Percentiles rank a stretch among this genome's conserved stretches.
These are phyloP conservation scores for Effrenium voratum DNA, from an alignment of 73 alveolate genomes.

Conservation along the genomic window DNA sequence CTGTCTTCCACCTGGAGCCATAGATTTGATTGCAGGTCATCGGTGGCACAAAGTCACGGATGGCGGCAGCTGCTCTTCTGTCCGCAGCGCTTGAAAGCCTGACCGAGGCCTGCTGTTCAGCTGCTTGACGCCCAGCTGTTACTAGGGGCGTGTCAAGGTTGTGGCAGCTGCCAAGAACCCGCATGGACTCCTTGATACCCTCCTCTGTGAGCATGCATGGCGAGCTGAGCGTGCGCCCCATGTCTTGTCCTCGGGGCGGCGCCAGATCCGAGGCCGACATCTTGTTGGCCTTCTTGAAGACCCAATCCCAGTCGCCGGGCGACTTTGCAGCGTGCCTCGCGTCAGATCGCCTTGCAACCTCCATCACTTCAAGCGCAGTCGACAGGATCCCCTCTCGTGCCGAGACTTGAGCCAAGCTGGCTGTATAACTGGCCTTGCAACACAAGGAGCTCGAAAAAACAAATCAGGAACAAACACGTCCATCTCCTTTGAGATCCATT, in stretches of 20 bases:
- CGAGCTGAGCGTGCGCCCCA: conserved; percentile 21
- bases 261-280: conserved; percentile 28
- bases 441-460: no score
- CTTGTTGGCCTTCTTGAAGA: conserved; percentile 17
- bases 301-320: conserved; percentile 53
- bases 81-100: not conserved
- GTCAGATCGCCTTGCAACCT: no score
- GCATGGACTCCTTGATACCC: conserved; percentile 34
- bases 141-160: no score
- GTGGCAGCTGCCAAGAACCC: conserved; percentile 13
- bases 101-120: not conserved
- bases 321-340: no score
- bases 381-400: no score
- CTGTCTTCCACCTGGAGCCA: conserved; percentile 47
- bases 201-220: not conserved
- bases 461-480: no score
- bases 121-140: conserved; percentile 29
- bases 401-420: no score
- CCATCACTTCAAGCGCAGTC: no score
- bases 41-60: not conserved
- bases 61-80: not conserved
- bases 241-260: not conserved
- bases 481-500: no score
- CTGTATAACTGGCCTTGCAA: no score
- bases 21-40: conserved; percentile 47